Conservation (phyloP, 1,284 basidiomycete species). For the Earliella scabrosa region DNA sequence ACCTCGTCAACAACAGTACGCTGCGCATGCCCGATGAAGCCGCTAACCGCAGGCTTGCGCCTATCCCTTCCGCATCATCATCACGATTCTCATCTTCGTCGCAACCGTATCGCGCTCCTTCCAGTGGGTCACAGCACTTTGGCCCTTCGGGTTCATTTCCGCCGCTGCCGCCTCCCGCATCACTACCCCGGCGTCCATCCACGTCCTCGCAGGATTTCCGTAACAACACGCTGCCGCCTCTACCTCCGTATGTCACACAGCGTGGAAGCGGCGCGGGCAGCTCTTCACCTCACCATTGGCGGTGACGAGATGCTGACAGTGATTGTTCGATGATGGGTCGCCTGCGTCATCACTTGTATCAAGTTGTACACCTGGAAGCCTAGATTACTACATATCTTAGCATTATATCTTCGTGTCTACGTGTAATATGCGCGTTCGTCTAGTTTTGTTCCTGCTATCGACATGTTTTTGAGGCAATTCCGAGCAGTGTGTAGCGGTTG, state of each 20-base stretch:
- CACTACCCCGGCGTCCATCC: conserved; percentile 13
- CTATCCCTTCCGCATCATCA: conserved; percentile 10
- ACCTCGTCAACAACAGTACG: conserved; percentile 1
- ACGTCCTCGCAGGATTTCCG: conserved; percentile 16
- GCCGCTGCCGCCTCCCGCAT: conserved; percentile 8
- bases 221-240: conserved; percentile 10
- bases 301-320: conserved; percentile 19
- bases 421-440: conserved; percentile 14
- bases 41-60: neutral
- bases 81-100: conserved; percentile 18
- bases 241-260: conserved; percentile 17
- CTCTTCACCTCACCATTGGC: conserved; percentile 28
- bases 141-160: neutral
- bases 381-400: conserved; percentile 16
- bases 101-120: conserved; percentile 9
- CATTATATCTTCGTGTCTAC: conserved; percentile 1
- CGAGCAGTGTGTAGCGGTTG: neutral
- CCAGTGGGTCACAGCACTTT: conserved; percentile 17
- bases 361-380: conserved; percentile 15
- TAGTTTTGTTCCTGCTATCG: neutral
- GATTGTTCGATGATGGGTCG: conserved; percentile 12
- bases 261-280: conserved; percentile 18
- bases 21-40: conserved; percentile 7
- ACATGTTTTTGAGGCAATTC: neutral
- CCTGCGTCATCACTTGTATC: conserved; percentile 11